Evolutionary conservation across 1,284 basidiomycete species (phyloP).

Genomic region (Trichosporon sp.): DNA sequence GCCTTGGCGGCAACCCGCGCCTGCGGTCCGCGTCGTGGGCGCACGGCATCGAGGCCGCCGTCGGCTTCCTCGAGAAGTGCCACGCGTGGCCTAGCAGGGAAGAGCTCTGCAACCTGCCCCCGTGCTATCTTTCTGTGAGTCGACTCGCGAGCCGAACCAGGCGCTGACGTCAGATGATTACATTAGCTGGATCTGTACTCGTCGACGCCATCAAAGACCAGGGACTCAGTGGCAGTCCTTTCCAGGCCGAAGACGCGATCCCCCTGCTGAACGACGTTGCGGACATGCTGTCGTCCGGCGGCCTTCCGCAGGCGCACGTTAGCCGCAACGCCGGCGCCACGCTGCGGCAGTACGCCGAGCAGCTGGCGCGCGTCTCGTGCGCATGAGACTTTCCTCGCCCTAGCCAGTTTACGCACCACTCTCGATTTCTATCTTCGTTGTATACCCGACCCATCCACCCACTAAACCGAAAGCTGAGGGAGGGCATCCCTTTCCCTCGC

Average conservation of each 20-base stretch:
- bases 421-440: background rate
- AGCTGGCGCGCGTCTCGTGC: slow-evolving; percentile 11
- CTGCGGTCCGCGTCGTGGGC: slow-evolving; percentile 12
- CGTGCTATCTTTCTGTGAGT: slow-evolving; percentile 32
- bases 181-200: slow-evolving; percentile 19
- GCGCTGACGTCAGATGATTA: slow-evolving; percentile 25
- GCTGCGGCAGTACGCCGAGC: slow-evolving; percentile 23
- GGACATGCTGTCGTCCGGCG: slow-evolving; percentile 27
- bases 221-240: slow-evolving; percentile 7
- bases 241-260: slow-evolving; percentile 19
- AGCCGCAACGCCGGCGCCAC: slow-evolving; percentile 21
- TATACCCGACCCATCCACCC: background rate
- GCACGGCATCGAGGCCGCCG: slow-evolving; percentile 26
- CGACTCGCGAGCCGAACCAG: too few relatives aligned
- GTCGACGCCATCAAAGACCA: slow-evolving; percentile 23
- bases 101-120: slow-evolving; percentile 30
- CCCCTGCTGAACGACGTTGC: slow-evolving; percentile 26
- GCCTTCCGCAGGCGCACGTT: slow-evolving; percentile 27
- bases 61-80: slow-evolving; percentile 32
- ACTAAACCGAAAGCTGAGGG: too few relatives aligned
- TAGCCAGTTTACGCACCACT: background rate
- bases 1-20: slow-evolving; percentile 17
- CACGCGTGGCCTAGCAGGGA: slow-evolving; percentile 24
- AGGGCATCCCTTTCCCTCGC: too few relatives aligned
- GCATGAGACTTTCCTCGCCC: background rate